These are phyloP conservation scores for Larix sibirica DNA, from an alignment of 83 land plant species.

Conservation along the genomic window DNA sequence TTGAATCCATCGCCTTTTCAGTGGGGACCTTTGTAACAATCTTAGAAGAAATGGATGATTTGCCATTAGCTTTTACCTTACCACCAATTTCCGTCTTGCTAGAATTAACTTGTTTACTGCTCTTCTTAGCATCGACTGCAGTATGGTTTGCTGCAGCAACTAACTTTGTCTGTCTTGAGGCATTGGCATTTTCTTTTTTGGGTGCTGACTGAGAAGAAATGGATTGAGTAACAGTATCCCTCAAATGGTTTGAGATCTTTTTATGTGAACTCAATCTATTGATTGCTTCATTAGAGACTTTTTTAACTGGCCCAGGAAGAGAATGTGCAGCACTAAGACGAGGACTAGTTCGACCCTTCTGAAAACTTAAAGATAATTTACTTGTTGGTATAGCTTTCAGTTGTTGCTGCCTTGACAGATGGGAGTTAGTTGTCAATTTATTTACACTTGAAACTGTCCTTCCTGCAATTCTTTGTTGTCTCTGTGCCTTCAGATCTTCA, in stretches of 20 bases:
- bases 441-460: not conserved
- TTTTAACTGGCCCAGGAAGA: conserved; percentile 8
- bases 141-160: conserved; percentile 3
- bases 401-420: not conserved
- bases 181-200: not conserved
- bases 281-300: conserved; percentile 14
- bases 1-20: not conserved
- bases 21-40: not conserved
- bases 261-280: conserved; percentile 16
- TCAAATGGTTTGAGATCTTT: too few relatives aligned
- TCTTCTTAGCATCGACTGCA: not conserved
- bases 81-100: not conserved
- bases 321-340: conserved; percentile 3
- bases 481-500: conserved; percentile 5
- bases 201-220: not conserved
- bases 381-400: not conserved
- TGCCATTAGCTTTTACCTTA: not conserved
- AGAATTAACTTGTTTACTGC: not conserved
- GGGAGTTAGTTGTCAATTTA: not conserved
- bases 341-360: not conserved
- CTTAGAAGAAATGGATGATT: not conserved
- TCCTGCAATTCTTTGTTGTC: conserved; percentile 1
- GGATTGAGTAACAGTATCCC: not conserved
- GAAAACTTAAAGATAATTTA: conserved; percentile 4
- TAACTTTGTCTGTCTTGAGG: not conserved